These are phyloP conservation scores for Aspergillus bombycis DNA, from an alignment of 2,329 filamentous ascomycete genomes.

Conservation along the genomic window DNA sequence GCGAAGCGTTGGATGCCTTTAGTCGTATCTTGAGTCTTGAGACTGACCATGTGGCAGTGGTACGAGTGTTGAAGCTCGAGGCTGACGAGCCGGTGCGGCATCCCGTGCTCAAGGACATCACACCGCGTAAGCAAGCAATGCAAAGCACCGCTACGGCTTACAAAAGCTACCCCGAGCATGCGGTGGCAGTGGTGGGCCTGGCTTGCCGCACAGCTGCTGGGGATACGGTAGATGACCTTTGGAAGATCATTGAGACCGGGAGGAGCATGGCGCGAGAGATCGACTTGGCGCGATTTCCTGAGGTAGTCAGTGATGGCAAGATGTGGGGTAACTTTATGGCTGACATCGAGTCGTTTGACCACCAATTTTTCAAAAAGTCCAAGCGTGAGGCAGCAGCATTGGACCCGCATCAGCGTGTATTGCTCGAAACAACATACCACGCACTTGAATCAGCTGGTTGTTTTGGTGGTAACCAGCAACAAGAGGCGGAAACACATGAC, in stretches of 20 bases:
- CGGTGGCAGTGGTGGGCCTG: conserved; percentile 36
- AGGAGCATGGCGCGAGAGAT: no score
- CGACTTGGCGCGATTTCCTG: no score
- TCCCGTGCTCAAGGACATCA: conserved; percentile 17
- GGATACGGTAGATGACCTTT: conserved; percentile 28
- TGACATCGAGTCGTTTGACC: conserved; percentile 26
- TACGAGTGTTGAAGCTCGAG: conserved; percentile 35
- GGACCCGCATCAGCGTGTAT: conserved; percentile 20
- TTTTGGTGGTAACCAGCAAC: no score
- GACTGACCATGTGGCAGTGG: conserved; percentile 43
- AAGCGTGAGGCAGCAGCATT: conserved; percentile 27
- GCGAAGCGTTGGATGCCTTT: conserved; percentile 51
- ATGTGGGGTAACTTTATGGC: conserved; percentile 9
- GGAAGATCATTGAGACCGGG: conserved; percentile 20
- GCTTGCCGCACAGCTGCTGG: conserved; percentile 31
- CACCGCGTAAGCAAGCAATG: background rate
- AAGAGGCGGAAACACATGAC: no score
- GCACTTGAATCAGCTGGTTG: no score
- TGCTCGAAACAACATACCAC: no score
- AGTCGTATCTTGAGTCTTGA: conserved; percentile 39
- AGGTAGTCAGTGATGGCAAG: no score
- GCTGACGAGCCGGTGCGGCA: conserved; percentile 29
- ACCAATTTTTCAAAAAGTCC: conserved; percentile 30
- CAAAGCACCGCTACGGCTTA: no score
- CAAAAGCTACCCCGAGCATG: background rate